phyloP scores from a whole-genome alignment of 169 alveolate genomes.

The Miamiensis avidus region DNA sequence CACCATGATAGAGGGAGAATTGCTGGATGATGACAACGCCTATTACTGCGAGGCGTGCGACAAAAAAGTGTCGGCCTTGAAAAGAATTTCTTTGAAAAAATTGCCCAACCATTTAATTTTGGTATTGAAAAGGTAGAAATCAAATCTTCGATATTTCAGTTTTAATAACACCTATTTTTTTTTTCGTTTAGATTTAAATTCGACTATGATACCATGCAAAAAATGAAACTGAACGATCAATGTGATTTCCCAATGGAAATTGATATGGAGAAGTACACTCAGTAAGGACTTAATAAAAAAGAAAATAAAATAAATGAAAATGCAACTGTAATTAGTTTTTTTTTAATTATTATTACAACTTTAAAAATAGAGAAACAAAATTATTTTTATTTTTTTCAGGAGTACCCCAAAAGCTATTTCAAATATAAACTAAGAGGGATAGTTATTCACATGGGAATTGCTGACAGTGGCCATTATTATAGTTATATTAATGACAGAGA shows the following conservation, averaged over 20 bases:
- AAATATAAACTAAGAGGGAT: slow-evolving; percentile 80
- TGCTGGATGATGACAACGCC: slow-evolving; percentile 86
- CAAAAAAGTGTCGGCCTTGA: slow-evolving; percentile 74
- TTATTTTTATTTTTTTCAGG: slow-evolving; percentile 35
- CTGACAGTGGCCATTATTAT: slow-evolving; percentile 88
- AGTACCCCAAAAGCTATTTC: slow-evolving; percentile 62
- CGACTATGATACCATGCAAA: slow-evolving; percentile 76
- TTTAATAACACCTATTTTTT: too few relatives aligned
- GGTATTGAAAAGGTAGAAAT: slow-evolving; percentile 53
- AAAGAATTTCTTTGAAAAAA: slow-evolving; percentile 78
- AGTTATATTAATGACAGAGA: slow-evolving; percentile 72
- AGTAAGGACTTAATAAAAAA: slow-evolving; percentile 66
- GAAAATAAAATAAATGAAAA: slow-evolving; percentile 58
- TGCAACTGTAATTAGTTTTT: too few relatives aligned
- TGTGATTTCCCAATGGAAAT: slow-evolving; percentile 84
- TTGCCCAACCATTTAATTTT: slow-evolving; percentile 79
- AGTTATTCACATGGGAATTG: slow-evolving; percentile 85
- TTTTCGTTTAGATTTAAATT: slow-evolving; percentile 78
- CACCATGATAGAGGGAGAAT: slow-evolving; percentile 80
- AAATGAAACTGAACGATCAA: slow-evolving; percentile 81
- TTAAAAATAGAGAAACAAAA: slow-evolving; percentile 31
- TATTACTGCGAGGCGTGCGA: slow-evolving; percentile 82
- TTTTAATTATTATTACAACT: too few relatives aligned
- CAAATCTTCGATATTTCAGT: too few relatives aligned
- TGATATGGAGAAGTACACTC: slow-evolving; percentile 76